Evolutionary conservation across 371 early-diverging fungal genomes (phyloP), one percentile per base, ranked within the genome.

Genomic region (Syncephalastrum sp.): DNA sequence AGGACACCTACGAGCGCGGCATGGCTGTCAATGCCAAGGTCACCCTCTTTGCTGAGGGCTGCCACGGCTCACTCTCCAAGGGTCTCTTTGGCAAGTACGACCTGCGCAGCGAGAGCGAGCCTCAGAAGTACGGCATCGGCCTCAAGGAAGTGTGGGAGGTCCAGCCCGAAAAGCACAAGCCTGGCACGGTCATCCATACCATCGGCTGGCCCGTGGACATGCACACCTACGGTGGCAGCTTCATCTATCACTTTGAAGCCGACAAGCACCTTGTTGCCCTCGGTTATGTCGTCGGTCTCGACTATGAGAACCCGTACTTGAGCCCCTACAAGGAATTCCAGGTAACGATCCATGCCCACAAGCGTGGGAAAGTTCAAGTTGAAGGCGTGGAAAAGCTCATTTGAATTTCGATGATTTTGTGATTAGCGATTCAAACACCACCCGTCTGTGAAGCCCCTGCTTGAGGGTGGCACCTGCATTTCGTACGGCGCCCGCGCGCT

Each of bases 131-230:
- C 61, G 99, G 93, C 17, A 84, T 98, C 53, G 99, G 99, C 19
- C 66, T 98, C 48, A 98, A 98, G 80, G 99, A 98, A 77, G 96
- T 96, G 53, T 98, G 99, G 99, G 97, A 98, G 74, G 75, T 98
- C 8, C 87, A 85, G 48, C 90, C 91, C 5, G 85, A 80, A 29
- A 95, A 97, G 64, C 93, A 93, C 65, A 64, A 90, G 38, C 88
- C 91, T 1, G 99, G 99, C 24, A 82, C 88, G 15, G 90, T 94
- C 24, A 67, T 87, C 38, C 99, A 98, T 66, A 84, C 94, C 6
- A 67, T 97, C 56, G 99, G 99, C 42, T 98, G 93, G 86, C 99
- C 99, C 23, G 79, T 92, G 45, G 91, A 93, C 72, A 85, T 78
- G 54, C 58, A 88, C 51, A 95, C 97, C 2, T 98, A 98, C 69